A percentile compares a stretch with the other conserved stretches of the same genome.
These are phyloP conservation scores for Blumeria graminis DNA, from an alignment of 2,329 filamentous ascomycete genomes.

Conservation along the genomic window DNA sequence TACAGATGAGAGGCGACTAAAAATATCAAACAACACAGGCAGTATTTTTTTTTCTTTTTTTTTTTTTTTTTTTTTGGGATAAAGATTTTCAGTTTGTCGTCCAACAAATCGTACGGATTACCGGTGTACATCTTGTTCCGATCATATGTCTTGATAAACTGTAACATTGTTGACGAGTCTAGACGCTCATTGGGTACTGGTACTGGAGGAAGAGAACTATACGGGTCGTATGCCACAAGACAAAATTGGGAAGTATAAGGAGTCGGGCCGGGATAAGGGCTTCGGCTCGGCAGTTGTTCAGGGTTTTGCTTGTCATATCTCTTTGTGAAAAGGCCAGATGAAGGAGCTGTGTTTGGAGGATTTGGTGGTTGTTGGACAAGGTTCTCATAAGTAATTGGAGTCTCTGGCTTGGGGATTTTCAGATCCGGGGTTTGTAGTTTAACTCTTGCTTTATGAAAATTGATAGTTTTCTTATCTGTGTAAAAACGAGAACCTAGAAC, in stretches of 20 bases:
- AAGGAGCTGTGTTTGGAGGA: neutral
- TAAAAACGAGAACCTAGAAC: neutral
- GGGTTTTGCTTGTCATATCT: neutral
- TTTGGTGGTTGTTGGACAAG: neutral
- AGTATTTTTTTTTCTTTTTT: too few relatives aligned
- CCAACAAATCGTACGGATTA: neutral
- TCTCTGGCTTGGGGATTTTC: neutral
- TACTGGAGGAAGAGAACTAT: neutral
- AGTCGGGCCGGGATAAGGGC: neutral
- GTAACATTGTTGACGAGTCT: neutral
- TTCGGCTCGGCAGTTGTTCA: neutral
- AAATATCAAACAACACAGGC: too few relatives aligned
- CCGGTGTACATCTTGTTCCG: neutral
- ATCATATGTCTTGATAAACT: neutral
- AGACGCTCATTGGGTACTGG: neutral
- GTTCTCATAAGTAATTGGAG: neutral
- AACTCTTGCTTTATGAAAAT: neutral
- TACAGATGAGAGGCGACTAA: too few relatives aligned
- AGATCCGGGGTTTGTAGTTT: neutral
- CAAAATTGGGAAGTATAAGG: neutral
- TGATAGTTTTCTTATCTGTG: neutral
- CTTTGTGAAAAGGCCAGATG: neutral
- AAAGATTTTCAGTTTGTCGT: neutral
- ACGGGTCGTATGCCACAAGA: neutral
- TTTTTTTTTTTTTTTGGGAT: too few relatives aligned